Evolutionary conservation across 352 stramenopile species (phyloP), one percentile per base, ranked within the genome.

Genomic region (Pythium grandisporangium): DNA sequence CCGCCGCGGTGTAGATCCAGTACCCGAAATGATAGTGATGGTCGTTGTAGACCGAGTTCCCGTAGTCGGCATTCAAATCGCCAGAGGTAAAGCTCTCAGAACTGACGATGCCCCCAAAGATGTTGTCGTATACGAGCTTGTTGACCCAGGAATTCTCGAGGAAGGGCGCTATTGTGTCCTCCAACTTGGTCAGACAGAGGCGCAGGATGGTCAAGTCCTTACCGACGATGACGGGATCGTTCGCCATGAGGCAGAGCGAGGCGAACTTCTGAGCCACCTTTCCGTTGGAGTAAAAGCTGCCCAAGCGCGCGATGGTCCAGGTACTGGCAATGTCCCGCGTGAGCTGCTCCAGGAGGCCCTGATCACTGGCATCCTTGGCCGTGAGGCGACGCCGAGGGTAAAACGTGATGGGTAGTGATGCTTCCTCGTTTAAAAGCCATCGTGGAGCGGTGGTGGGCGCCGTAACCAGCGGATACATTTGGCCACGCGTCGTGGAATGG

Each of bases 11-110:
- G 56, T 75, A 67, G 37, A 86, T 50, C 73, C 73, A 86, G 59
- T 86, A 86, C 46, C 73, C 73, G 42, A 80, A 86, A 43, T 84
- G 70, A 38, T 73, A 86, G 52, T 86, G 73, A 48, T 86, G 73
- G 51, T 86, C 73, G 23, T 86, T 86, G 66, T 84, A 84, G 19
- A 84, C 56, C 6, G 68, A 71, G 57, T 82, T 86, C 45, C 75
- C 75, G 42, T 83, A 88, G 51, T 85, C 71, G 22, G 66, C 68
- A 37, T 73, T 77, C 42, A 70, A 47, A 37, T 85, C 65, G 2
- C 56, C 47, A 29, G 55, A 66, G 2, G 45, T 41, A 43, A 84
- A 89, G 11, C 72, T 63, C 40, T 85, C 52, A 1, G 66, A 77
- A 47, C 61, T 82, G 35, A 87, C 71, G 42, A 90, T 53, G 36